Conservation (phyloP, 176 grass and related monocot genomes). For the Calamus simplicifolius region DNA sequence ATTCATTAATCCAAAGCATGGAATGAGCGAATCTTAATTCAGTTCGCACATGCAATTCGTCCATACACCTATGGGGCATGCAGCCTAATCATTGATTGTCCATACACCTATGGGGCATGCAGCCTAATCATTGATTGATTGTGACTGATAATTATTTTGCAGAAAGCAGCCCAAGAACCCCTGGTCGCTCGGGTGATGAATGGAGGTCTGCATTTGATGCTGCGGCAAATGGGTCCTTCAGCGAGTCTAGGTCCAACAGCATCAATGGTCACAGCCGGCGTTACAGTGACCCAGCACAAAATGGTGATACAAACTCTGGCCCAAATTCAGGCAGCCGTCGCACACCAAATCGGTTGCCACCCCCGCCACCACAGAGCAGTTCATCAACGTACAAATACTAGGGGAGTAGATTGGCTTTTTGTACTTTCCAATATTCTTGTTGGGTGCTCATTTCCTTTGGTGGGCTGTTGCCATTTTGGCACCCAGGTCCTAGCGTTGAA, state of each 20-base stretch:
- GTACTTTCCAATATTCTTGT: slow-evolving; percentile 35
- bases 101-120: too few relatives aligned
- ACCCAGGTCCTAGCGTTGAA: slow-evolving; percentile 13
- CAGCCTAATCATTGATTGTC: too few relatives aligned
- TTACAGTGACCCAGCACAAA: slow-evolving; percentile 30
- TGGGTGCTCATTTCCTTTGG: slow-evolving; percentile 32
- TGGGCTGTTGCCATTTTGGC: slow-evolving; percentile 19
- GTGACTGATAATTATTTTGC: slow-evolving; percentile 9
- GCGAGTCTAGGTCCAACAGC: slow-evolving; percentile 61
- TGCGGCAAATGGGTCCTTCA: slow-evolving; percentile 33
- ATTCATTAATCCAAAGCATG: too few relatives aligned
- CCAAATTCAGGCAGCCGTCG: slow-evolving; percentile 61
- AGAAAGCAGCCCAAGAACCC: slow-evolving; percentile 62
- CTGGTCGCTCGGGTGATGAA: slow-evolving; percentile 54
- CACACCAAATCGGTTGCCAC: slow-evolving; percentile 74
- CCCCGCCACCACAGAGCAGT: slow-evolving; percentile 38
- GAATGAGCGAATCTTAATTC: too few relatives aligned
- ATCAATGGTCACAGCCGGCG: slow-evolving; percentile 37
- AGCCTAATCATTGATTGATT: too few relatives aligned
- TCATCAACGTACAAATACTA: slow-evolving; percentile 37
- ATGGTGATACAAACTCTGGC: slow-evolving; percentile 55
- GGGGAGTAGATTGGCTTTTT: slow-evolving; percentile 32
- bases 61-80: too few relatives aligned
- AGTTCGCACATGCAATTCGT: too few relatives aligned
- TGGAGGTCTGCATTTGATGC: slow-evolving; percentile 90